Evolutionary conservation across 2,329 filamentous ascomycete genomes (phyloP), one percentile per base, ranked within the genome.

Genomic region (Cladosporium velox): DNA sequence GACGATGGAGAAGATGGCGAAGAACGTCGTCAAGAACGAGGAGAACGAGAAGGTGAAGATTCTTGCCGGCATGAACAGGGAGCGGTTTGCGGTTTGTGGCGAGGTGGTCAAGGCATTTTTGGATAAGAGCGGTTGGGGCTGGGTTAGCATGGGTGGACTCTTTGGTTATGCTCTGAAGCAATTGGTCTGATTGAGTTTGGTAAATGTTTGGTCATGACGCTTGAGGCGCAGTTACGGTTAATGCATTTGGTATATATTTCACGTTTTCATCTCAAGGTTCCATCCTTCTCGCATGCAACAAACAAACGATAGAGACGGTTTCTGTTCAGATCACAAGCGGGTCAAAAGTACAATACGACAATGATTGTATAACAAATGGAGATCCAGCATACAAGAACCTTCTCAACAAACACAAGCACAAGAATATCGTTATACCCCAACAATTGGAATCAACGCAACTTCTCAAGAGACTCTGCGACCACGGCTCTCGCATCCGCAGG

Each of bases 41-140:
- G 85, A 87, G 74, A 86, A 83, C 67, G 89, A 90, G 66, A 89
- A 87, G 78, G 70, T 74, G 68, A 80, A 77, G 65, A 78, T 97
- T 2, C 81, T 97, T 65, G 92, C 88, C 3, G 91, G 93, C 75
- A 88, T 93, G 77, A 99, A 99, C 78, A 86, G 91, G 66, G 83
- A 85, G 47, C 84, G 92, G 68, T 98, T 98, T 76, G 86, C 80
- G 12, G 92, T 91, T 0, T 81, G 94, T 70, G 91, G 89, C 82
- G 84, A 85, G 7, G 88, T 93, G 15, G 91, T 97, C 5, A 92
- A 94, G 66, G 73, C 69, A 14, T 76, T 75, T 66, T 67, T 78
- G 70, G 77, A 79, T 58, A 75, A 72, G 69, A 77, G 75, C 69
- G 74, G 75, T 35, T 77, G 75, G 76, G 75, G 71, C 47, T 78